Evolutionary conservation across 1,139 yeast species (phyloP), one percentile per base, ranked within the genome.

Genomic region (Suhomyces yuchorum): DNA sequence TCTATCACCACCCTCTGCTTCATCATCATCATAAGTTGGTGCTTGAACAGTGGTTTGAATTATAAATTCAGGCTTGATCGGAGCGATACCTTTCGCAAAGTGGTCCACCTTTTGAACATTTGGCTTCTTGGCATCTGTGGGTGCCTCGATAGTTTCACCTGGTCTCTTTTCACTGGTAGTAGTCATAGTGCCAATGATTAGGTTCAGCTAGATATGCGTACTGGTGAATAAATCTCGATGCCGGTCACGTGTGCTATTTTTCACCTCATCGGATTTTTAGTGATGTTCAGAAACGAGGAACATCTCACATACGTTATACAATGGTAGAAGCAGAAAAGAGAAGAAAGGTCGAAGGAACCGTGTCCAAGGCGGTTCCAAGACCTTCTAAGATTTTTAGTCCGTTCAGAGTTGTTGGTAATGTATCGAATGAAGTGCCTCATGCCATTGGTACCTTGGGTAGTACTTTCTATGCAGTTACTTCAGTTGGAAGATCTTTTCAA

Each of bases 401-500:
- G 1, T 76, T 75, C 56, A 57, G 80, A 49, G 77, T 73, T 3
- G 55, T 76, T 8, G 95, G 95, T 7, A 84, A 84, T 62, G 89
- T 87, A 23, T 76, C 90, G 30, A 89, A 90, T 61, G 85, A 82
- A 28, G 77, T 80, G 1, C 98, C 98, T 2, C 87, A 91, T 63
- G 90, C 97, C 9, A 74, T 91, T 30, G 96, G 98, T 26, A 83
- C 93, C 1, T 75, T 93, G 49, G 99, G 99, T 48, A 79, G 89
- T 15, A 84, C 96, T 1, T 92, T 87, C 60, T 87, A 92, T 58
- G 82, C 90, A 41, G 96, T 88, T 11, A 92, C 99, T 0, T 84
- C 90, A 33, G 96, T 93, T 23, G 99, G 97, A 4, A 78, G 83
- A 50, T 80, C 95, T 1, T 90, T 93, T 68, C 99, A 93, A 66